Conservation (phyloP, 176 grass and related monocot species). For the Areca catechu region DNA sequence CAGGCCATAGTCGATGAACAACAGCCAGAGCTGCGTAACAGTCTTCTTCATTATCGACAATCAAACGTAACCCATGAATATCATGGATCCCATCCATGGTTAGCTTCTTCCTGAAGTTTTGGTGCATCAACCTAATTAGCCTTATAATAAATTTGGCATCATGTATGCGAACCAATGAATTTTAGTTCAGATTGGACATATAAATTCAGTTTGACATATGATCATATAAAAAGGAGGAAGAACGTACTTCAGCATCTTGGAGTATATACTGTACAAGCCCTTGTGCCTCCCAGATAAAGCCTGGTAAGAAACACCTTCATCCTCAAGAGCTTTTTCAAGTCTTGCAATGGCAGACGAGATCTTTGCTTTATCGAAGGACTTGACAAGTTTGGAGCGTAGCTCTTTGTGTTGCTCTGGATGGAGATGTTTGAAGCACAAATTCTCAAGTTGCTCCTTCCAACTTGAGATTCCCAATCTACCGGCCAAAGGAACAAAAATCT, state of each 20-base stretch:
- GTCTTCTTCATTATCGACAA: slow-evolving; percentile 76
- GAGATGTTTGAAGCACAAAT: slow-evolving; percentile 50
- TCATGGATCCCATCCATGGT: slow-evolving; percentile 75
- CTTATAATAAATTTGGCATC: not conserved
- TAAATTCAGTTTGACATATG: no score
- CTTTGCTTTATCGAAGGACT: slow-evolving; percentile 15
- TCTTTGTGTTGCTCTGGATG: slow-evolving; percentile 44
- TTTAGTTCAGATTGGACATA: no score
- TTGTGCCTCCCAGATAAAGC: slow-evolving; percentile 36
- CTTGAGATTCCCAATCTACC: slow-evolving; percentile 55
- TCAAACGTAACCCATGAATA: slow-evolving; percentile 78
- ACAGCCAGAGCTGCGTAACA: slow-evolving; percentile 71
- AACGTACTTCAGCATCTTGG: slow-evolving; percentile 36
- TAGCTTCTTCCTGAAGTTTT: slow-evolving; percentile 59
- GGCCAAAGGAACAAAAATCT: slow-evolving; percentile 64
- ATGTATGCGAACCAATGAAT: no score
- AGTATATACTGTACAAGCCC: slow-evolving; percentile 40
- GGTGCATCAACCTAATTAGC: not conserved
- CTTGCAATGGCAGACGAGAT: slow-evolving; percentile 5
- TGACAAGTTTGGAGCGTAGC: slow-evolving; percentile 6
- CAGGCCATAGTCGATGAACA: slow-evolving; percentile 67
- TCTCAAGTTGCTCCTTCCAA: slow-evolving; percentile 58
- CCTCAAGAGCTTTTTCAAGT: slow-evolving; percentile 12
- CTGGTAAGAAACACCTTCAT: slow-evolving; percentile 16
- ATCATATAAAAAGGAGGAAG: not conserved